Conservation (phyloP, 1,284 basidiomycete species). For the Anthracocystis setariae region DNA sequence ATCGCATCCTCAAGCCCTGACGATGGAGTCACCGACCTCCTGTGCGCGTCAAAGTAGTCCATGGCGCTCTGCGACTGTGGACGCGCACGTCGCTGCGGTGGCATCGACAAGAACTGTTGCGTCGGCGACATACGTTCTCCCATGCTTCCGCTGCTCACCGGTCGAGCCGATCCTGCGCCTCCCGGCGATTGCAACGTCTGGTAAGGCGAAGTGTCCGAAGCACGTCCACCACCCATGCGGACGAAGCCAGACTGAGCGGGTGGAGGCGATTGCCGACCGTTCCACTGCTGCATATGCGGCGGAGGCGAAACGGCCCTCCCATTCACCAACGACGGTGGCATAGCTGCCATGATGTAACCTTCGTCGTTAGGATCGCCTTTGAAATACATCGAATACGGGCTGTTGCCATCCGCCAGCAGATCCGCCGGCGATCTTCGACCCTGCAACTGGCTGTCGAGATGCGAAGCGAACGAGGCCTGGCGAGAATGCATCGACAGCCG, state of each 20-base stretch:
- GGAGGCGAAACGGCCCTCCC: slow-evolving; percentile 27
- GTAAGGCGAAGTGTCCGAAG: slow-evolving; percentile 54
- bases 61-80: slow-evolving; percentile 26
- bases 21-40: slow-evolving; percentile 15
- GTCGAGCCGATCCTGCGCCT: slow-evolving; percentile 7
- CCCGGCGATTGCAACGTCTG: slow-evolving; percentile 17
- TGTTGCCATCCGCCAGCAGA: slow-evolving; percentile 37
- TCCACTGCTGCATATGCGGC: slow-evolving; percentile 38
- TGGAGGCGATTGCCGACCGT: slow-evolving; percentile 29
- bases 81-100: slow-evolving; percentile 24
- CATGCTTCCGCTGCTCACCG: slow-evolving; percentile 28
- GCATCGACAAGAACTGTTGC: slow-evolving; percentile 20
- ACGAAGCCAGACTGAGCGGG: slow-evolving; percentile 49
- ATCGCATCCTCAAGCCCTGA: slow-evolving; percentile 14
- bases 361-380: slow-evolving; percentile 56
- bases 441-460: slow-evolving; percentile 50
- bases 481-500: slow-evolving; percentile 54
- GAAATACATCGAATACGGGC: slow-evolving; percentile 51
- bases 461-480: slow-evolving; percentile 54
- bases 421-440: slow-evolving; percentile 40
- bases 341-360: slow-evolving; percentile 59
- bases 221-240: slow-evolving; percentile 53
- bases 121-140: slow-evolving; percentile 30
- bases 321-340: slow-evolving; percentile 34
- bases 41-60: slow-evolving; percentile 35